A percentile compares a stretch with the other conserved stretches of the same genome.
Evolutionary conservation across 2,329 filamentous ascomycete genomes (phyloP).

Genomic region (Trichoderma sp.): DNA sequence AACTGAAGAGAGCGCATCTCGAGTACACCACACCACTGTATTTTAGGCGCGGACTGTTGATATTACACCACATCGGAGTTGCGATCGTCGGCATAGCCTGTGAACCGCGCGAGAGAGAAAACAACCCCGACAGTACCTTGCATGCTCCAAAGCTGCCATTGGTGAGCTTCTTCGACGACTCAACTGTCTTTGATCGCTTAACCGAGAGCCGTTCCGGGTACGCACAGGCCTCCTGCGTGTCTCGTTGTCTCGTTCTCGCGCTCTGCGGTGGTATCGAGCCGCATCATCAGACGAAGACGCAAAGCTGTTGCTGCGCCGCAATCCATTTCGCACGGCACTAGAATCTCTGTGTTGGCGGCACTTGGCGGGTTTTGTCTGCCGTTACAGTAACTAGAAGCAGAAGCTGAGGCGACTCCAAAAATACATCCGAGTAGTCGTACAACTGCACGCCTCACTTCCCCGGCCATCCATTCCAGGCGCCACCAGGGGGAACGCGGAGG

Average conservation of each 20-base stretch:
- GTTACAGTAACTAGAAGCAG: not conserved
- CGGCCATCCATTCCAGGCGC: constrained; percentile 11
- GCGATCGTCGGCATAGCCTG: not conserved
- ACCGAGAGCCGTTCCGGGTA: not conserved
- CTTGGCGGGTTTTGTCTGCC: not conserved
- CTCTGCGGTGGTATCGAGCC: not conserved
- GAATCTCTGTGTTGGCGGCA: not conserved
- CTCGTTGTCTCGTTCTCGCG: not conserved
- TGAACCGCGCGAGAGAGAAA: not conserved
- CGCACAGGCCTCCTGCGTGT: constrained; percentile 18
- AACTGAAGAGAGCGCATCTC: not conserved
- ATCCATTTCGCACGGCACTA: not conserved
- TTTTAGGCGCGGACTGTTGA: not conserved
- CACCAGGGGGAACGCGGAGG: constrained; percentile 11
- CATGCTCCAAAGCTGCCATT: constrained; percentile 4
- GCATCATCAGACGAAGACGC: constrained; percentile 7
- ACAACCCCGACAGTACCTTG: not conserved
- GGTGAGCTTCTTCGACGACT: not conserved
- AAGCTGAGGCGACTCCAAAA: not conserved
- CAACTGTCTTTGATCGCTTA: not conserved
- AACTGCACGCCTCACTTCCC: not conserved
- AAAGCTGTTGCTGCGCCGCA: constrained; percentile 5
- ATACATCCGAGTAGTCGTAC: not conserved
- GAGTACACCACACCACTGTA: not conserved
- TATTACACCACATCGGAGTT: not conserved